Base-by-base conservation (phyloP, 768 basidiomycete species). In the Lentinula sp. region DNA sequence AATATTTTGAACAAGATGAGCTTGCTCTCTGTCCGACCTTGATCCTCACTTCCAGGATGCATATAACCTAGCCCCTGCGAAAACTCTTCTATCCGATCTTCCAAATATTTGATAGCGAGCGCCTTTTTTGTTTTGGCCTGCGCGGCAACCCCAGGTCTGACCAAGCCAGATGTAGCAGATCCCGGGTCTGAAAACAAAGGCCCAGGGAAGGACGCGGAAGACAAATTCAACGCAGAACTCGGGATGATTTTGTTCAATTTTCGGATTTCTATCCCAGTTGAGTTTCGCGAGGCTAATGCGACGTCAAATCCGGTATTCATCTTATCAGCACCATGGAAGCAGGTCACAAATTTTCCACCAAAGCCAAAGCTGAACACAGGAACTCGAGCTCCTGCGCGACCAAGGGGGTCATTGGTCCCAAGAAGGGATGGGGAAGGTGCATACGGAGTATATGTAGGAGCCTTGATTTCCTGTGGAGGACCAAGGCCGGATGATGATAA, bases 301-400 rank as follows among this genome's bases (percentile, higher is more conserved):
- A 91, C 84, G 71, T 93, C 88, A 70, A 92, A 88, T 46, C 89
- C 87, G 18, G 88, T 85, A 70, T 78, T 84, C 69, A 88, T 71
- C 15, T 84, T 82, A 11, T 82, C 75, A 56, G 83, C 80, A 34
- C 84, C 82, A 65, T 92, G 93, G 77, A 96, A 97, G 71, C 91
- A 95, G 7, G 92, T 88, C 8, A 95, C 81, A 61, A 98, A 67
- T 68, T 89, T 89, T 10, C 95, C 95, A n/a, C 94, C 94, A 67
- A 95, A 95, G 0, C 96, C 96, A 67, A 98, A 97, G 63, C 85
- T 89, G 58, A 95, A 77, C 32, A 97, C 78, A 0, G 95, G 95
- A 8, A 87, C 84, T 40, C 85, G 84, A 59, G 82, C 83, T 2
- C 86, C 78, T 5, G 88, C 86, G 48, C 92, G 83, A 32, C 87